phyloP scores from a whole-genome alignment of 805 yeast genomes.

The Wickerhamomyces strasburgensis region DNA sequence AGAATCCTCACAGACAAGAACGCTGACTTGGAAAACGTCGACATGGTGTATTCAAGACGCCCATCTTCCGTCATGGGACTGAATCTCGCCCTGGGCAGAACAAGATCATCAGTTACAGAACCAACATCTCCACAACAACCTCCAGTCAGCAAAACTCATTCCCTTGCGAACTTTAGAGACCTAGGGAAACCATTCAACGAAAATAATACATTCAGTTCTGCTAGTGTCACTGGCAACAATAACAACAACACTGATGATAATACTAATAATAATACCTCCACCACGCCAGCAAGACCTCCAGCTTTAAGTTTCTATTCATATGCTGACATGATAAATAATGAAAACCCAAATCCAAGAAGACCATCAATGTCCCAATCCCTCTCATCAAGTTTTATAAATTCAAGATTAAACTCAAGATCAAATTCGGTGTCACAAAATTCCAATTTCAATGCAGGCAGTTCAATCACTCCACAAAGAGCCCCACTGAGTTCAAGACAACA shows the following conservation, averaged over 20 bases:
- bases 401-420: constrained; percentile 22
- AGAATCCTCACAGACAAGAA: constrained; percentile 52
- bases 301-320: constrained; percentile 57
- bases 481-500: constrained; percentile 10
- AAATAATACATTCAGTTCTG: too few relatives aligned
- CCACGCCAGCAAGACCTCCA: constrained; percentile 20
- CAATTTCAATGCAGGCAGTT: constrained; percentile 13
- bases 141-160: constrained; percentile 18
- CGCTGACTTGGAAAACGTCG: constrained; percentile 63
- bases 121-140: constrained; percentile 13
- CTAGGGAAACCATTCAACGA: constrained; percentile 17
- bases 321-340: constrained; percentile 73
- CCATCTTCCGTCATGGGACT: constrained; percentile 49
- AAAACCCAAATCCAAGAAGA: constrained; percentile 54
- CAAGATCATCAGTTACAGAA: constrained; percentile 25
- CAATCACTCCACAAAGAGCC: constrained; percentile 23
- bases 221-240: too few relatives aligned
- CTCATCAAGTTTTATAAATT: constrained; percentile 29
- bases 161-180: constrained; percentile 22
- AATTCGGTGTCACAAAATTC: constrained; percentile 12
- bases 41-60: constrained; percentile 61
- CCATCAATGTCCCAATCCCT: constrained; percentile 48
- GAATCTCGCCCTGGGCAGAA: constrained; percentile 34
- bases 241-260: too few relatives aligned
- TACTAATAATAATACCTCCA: too few relatives aligned